Conservation (phyloP, 1,284 basidiomycete genomes). For the Somion occarium region DNA sequence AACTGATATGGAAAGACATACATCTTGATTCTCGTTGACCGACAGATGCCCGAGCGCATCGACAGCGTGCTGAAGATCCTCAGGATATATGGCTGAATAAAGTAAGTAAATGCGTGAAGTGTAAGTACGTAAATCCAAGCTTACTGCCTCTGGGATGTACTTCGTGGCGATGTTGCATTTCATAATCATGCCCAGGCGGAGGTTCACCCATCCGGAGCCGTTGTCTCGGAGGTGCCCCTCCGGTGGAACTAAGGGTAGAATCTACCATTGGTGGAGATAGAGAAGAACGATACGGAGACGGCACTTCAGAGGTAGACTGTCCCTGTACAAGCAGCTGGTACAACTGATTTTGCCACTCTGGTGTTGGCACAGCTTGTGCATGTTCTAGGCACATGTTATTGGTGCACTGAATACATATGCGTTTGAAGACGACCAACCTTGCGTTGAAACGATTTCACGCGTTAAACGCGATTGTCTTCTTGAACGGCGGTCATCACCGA, state of each 20-base stretch:
- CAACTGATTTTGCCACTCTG: constrained; percentile 74
- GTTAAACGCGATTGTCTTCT: constrained; percentile 70
- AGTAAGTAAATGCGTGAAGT: neutral
- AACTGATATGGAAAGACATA: too few species aligned
- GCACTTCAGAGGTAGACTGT: neutral
- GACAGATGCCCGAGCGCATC: constrained; percentile 76
- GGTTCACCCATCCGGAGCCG: constrained; percentile 1
- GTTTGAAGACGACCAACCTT: constrained; percentile 35
- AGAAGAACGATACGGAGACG: constrained; percentile 8
- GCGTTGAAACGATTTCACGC: constrained; percentile 69
- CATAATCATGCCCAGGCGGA: neutral
- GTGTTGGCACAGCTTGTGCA: constrained; percentile 57
- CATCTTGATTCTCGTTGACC: constrained; percentile 78
- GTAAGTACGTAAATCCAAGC: neutral
- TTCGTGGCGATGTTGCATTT: neutral
- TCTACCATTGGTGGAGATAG: neutral
- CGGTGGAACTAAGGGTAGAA: neutral
- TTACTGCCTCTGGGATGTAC: neutral
- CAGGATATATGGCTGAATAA: constrained; percentile 24
- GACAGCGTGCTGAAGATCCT: constrained; percentile 42
- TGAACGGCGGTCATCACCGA: constrained; percentile 57
- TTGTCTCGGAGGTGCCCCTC: neutral
- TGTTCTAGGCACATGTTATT: constrained; percentile 39
- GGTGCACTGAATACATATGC: neutral
- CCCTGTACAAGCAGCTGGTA: constrained; percentile 42